Percentiles rank a stretch among this genome's conserved stretches.
Evolutionary conservation across 2,329 filamentous ascomycete genomes (phyloP).

Genomic region (Curvularia eragrostidis): DNA sequence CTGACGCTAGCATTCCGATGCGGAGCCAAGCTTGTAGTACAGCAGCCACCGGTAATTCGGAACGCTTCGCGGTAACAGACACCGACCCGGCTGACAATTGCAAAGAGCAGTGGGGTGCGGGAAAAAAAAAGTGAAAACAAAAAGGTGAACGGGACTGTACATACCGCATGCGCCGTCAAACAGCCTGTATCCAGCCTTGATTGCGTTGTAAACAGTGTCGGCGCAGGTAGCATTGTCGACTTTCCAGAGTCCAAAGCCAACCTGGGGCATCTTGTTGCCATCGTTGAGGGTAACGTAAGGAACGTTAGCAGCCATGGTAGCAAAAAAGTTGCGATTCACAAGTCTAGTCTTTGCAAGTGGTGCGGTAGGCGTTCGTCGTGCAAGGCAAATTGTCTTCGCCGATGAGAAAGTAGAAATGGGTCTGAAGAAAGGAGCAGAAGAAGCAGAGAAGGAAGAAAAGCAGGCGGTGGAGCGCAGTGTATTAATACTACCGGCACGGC

Average conservation of each 20-base stretch:
- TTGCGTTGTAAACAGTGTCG: conserved; percentile 46
- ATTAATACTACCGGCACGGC: conserved; percentile 34
- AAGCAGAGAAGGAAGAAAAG: conserved; percentile 15
- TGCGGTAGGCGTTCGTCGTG: conserved; percentile 12
- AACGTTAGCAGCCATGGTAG: conserved; percentile 37
- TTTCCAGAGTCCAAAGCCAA: conserved; percentile 47
- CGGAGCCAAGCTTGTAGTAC: conserved; percentile 19
- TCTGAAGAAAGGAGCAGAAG: conserved; percentile 11
- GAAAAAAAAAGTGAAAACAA: not conserved
- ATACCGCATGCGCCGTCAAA: conserved; percentile 49
- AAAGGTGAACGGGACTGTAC: conserved; percentile 14
- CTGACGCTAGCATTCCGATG: conserved; percentile 22
- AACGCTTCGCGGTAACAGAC: conserved; percentile 13
- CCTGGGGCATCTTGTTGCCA: conserved; percentile 48
- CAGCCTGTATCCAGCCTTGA: conserved; percentile 48
- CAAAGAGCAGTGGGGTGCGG: not conserved
- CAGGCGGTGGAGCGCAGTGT: conserved; percentile 21
- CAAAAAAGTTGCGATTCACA: conserved; percentile 23
- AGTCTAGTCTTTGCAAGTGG: conserved; percentile 7
- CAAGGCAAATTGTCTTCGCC: conserved; percentile 12
- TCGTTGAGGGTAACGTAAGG: conserved; percentile 45
- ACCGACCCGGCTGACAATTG: conserved; percentile 2
- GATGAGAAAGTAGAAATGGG: conserved; percentile 13
- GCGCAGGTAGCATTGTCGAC: conserved; percentile 43
- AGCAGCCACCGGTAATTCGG: conserved; percentile 33